Base-by-base conservation (phyloP, 2,329 filamentous ascomycete species). In the Claviceps quebecensis region DNA sequence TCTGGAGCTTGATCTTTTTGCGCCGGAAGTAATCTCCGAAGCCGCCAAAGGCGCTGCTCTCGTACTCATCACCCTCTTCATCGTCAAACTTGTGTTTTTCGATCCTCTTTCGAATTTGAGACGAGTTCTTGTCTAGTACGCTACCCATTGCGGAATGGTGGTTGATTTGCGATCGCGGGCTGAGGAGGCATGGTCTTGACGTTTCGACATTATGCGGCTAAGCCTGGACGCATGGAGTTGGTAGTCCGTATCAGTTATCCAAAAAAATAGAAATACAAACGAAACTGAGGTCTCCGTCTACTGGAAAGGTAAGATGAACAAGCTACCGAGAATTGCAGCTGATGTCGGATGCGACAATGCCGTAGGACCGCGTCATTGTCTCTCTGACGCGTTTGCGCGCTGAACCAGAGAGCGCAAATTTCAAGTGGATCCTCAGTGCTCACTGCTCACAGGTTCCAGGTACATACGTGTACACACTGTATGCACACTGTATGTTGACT, bases 1-100 rank as follows among this genome's bases (percentile, higher is more conserved):
- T 98, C 67, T 97, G 93, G 3, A 98, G 76, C 64, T 98, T 98
- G 67, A 95, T 82, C 74, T 95, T 96, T 73, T 98, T 98, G 52
- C 90, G 83, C 48, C 90, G 78, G 64, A 96, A 94, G 67, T 97
- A 98, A 62, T 97, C 91, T 23, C 75, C 69, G 61, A 97, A 94
- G 8, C 90, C 91, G 26, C 88, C 87, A 66, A 97, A 98, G 49
- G 78, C 80, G 56, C 89, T 96, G 2, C 75, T 80, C 53, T 84
- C 82, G 65, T 98, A 98, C 65, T 98, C 94, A 53, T 97, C 91
- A 52, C 93, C 91, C 23, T 78, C 77, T 64, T 96, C 89, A 61
- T 86, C 76, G 2, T 83, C 73, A 64, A 96, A 97, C 2, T 74
- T 77, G 67, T 95, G 80, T 16, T 61, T 62, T 51, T 80, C 75